Conservation (phyloP, 1,284 basidiomycete genomes). For the Amylostereum areolatum region DNA sequence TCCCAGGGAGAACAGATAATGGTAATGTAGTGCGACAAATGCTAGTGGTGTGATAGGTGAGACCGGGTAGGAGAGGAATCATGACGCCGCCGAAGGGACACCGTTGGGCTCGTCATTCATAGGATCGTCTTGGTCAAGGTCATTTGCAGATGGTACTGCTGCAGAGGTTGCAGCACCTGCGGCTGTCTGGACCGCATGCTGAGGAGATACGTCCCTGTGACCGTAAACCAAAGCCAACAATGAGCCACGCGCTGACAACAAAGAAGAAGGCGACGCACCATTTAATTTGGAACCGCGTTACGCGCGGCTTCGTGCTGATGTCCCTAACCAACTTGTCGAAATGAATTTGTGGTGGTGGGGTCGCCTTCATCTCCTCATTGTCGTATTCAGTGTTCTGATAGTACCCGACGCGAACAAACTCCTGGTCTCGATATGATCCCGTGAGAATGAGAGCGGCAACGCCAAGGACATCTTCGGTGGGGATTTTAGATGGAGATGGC, state of each 20-base stretch:
- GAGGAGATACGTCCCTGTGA: slow-evolving; percentile 63
- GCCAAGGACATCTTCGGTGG: slow-evolving; percentile 79
- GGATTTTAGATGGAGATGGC: slow-evolving; percentile 71
- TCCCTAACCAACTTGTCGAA: slow-evolving; percentile 83
- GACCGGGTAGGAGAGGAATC: not conserved
- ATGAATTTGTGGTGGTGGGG: slow-evolving; percentile 61
- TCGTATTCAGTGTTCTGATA: slow-evolving; percentile 99
- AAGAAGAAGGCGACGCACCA: slow-evolving; percentile 46
- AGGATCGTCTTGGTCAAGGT: slow-evolving; percentile 39
- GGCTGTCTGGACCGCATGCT: slow-evolving; percentile 39
- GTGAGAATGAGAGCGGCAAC: slow-evolving; percentile 90
- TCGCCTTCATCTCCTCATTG: slow-evolving; percentile 82
- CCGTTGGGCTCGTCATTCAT: slow-evolving; percentile 8
- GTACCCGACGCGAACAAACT: slow-evolving; percentile 98
- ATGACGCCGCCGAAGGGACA: slow-evolving; percentile 2
- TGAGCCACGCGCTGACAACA: slow-evolving; percentile 2
- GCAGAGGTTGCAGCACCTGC: slow-evolving; percentile 71
- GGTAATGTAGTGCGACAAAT: too few relatives aligned
- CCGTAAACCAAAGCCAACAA: slow-evolving; percentile 1
- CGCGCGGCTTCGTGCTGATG: slow-evolving; percentile 88
- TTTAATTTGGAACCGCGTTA: slow-evolving; percentile 87
- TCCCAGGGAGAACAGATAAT: too few relatives aligned
- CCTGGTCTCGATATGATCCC: slow-evolving; percentile 88
- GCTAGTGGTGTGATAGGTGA: too few relatives aligned
- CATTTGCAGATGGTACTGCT: slow-evolving; percentile 73